Percentiles rank a stretch among this genome's conserved stretches.
Conservation (phyloP, 2,329 filamentous ascomycete genomes). For the Cercospora sojina region DNA sequence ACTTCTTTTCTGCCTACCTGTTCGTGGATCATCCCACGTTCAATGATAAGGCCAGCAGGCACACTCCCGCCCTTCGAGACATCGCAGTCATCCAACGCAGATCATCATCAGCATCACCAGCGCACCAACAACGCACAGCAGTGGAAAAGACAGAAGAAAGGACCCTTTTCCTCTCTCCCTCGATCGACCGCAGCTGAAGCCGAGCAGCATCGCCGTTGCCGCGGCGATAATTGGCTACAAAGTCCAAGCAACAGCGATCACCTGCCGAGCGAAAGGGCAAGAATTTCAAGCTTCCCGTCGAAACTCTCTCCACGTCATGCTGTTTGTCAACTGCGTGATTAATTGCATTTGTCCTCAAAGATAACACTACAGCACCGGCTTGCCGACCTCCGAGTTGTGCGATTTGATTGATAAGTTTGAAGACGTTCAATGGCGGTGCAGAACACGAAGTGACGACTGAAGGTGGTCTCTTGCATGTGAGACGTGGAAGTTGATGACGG, state of each 20-base stretch:
- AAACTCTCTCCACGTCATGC: slow-evolving; percentile 6
- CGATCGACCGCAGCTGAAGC: not conserved
- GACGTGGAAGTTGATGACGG: not conserved
- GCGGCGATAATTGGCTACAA: not conserved
- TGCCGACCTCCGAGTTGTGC: not conserved
- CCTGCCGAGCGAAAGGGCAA: not conserved
- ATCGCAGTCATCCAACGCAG: not conserved
- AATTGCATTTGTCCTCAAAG: not conserved
- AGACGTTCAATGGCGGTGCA: not conserved
- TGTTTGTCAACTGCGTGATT: slow-evolving; percentile 3
- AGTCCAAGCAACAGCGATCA: not conserved
- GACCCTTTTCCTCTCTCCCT: not conserved
- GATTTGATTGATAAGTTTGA: not conserved
- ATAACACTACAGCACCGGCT: not conserved
- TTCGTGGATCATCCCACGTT: not conserved
- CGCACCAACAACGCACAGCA: not conserved
- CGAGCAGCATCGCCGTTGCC: not conserved
- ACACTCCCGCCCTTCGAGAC: not conserved
- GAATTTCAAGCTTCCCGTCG: not conserved
- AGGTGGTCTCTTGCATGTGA: not conserved
- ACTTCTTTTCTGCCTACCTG: not conserved
- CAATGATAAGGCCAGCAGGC: not conserved
- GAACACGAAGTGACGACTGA: not conserved
- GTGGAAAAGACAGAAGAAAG: no score
- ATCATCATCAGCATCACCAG: not conserved